Conservation (phyloP, 225 moss, liverwort and hornwort species). For the Physcomitrellopsis africana region DNA sequence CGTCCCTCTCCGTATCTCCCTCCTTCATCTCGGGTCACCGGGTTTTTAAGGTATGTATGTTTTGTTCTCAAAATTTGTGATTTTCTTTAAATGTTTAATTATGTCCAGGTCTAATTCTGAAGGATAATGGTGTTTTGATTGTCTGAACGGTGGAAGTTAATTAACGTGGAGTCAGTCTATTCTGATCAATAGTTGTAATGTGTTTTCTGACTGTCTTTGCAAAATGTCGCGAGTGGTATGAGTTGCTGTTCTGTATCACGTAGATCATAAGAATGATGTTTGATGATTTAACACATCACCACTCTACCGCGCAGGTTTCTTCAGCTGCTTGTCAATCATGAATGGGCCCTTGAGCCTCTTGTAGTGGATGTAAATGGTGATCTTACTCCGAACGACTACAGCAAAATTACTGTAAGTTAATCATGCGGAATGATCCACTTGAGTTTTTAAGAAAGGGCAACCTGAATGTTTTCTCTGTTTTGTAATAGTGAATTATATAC, state of each 20-base stretch:
- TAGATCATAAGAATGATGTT: conserved; percentile 17
- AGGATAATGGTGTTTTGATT: conserved; percentile 3
- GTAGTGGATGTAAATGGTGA: conserved; percentile 88
- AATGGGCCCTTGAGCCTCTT: conserved; percentile 83
- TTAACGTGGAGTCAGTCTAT: neutral
- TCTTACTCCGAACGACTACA: conserved; percentile 51
- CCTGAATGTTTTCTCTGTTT: conserved; percentile 6
- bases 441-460: conserved; percentile 3
- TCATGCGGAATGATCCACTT: neutral
- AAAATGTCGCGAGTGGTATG: neutral
- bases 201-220: conserved; percentile 18
- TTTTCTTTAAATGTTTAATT: conserved; percentile 11
- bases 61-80: conserved; percentile 4
- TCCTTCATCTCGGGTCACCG: conserved; percentile 83
- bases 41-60: conserved; percentile 75
- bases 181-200: conserved; percentile 14
- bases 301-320: conserved; percentile 63
- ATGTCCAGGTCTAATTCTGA: conserved; percentile 2
- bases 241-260: conserved; percentile 8
- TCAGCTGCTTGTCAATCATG: conserved; percentile 63
- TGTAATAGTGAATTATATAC: conserved; percentile 7
- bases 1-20: conserved; percentile 62
- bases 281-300: conserved; percentile 27
- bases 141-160: conserved; percentile 11
- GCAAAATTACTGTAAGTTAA: conserved; percentile 55